These are phyloP conservation scores for Aspergillus chevalieri DNA, from an alignment of 2,329 filamentous ascomycete genomes.

Conservation along the genomic window DNA sequence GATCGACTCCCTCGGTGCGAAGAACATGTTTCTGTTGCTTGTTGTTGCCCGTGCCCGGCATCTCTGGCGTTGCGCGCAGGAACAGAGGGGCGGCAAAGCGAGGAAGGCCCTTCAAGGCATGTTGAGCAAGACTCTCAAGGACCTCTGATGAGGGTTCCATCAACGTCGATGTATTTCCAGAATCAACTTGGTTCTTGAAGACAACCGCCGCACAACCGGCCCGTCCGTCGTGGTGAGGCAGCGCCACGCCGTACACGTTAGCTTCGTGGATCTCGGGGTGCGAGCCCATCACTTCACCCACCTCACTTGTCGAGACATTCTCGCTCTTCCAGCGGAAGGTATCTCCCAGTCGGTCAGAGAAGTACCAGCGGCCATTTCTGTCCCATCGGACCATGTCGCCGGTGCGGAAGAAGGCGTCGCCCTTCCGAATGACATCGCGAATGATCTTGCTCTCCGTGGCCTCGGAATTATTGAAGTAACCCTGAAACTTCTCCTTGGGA, in stretches of 20 bases:
- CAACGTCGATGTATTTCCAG: constrained; percentile 13
- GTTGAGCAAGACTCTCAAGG: constrained; percentile 56
- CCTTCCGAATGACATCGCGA: constrained; percentile 64
- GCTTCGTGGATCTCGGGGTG: constrained; percentile 66
- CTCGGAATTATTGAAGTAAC: constrained; percentile 69
- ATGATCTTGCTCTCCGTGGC: constrained; percentile 70
- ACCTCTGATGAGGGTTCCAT: constrained; percentile 33
- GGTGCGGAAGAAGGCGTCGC: constrained; percentile 76
- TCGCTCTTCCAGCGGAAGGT: constrained; percentile 62
- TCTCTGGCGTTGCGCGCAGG: constrained; percentile 58
- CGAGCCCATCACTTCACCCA: constrained; percentile 64
- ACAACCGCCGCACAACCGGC: constrained; percentile 75
- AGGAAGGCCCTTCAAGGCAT: constrained; percentile 56
- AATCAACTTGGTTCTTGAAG: constrained; percentile 39
- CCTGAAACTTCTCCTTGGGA: constrained; percentile 63
- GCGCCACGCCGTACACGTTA: constrained; percentile 76
- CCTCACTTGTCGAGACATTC: constrained; percentile 77
- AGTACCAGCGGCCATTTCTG: constrained; percentile 65
- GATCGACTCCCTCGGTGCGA: constrained; percentile 68
- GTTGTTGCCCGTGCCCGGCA: constrained; percentile 72
- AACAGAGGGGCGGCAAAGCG: constrained; percentile 73
- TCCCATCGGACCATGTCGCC: constrained; percentile 77
- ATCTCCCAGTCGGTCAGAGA: constrained; percentile 61
- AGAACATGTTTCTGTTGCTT: constrained; percentile 79
- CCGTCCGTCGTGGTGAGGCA: constrained; percentile 76